Conservation (phyloP, 495 filamentous ascomycete genomes). For the Aspergillus funiculosus region DNA sequence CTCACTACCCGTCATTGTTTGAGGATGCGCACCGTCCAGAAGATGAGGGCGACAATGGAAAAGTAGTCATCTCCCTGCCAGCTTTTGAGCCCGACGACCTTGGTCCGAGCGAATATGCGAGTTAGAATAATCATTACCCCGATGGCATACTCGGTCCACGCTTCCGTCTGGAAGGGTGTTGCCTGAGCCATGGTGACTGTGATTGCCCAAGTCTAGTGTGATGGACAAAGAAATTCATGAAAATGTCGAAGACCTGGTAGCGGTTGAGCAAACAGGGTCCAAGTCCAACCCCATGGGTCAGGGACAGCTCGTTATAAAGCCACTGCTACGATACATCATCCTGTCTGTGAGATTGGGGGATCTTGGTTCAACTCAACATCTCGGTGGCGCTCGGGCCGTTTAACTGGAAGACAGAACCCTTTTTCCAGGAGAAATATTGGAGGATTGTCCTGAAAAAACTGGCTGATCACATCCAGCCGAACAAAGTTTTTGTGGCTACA, state of each 20-base stretch:
- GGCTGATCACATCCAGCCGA: no score
- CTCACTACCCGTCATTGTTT: not conserved
- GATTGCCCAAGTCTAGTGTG: not conserved
- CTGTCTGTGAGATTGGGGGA: no score
- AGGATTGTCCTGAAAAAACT: no score
- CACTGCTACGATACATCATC: no score
- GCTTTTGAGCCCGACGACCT: conserved; percentile 19
- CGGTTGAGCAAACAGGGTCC: no score
- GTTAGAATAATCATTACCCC: conserved; percentile 16
- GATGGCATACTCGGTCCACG: conserved; percentile 21
- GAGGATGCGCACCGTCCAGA: conserved; percentile 19
- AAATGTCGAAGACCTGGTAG: not conserved
- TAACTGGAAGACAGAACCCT: no score
- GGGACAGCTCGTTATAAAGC: no score
- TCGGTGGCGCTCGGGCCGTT: no score
- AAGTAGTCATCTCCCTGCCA: conserved; percentile 27
- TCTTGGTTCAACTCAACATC: no score
- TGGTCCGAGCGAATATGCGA: conserved; percentile 21
- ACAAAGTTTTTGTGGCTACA: no score
- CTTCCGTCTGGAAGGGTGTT: conserved; percentile 21
- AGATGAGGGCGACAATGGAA: conserved; percentile 12
- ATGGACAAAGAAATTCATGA: not conserved
- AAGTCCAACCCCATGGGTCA: not conserved
- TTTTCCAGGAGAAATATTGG: no score
- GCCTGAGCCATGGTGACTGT: conserved; percentile 6